Evolutionary conservation across 2,329 filamentous ascomycete species (phyloP).

Genomic region (Calycina herbarum): DNA sequence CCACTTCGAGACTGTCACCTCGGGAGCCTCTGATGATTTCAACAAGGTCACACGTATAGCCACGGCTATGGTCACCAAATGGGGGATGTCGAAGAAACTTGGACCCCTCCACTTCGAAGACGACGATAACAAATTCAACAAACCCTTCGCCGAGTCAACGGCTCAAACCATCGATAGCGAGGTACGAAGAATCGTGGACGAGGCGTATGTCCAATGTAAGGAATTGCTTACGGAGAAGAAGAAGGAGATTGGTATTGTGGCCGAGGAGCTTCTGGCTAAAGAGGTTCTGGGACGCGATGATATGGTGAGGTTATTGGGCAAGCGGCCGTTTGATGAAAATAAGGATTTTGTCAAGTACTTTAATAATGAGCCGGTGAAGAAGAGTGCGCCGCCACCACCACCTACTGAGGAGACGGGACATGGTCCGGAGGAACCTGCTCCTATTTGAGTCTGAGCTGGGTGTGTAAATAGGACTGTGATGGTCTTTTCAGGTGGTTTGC

Average conservation of each 20-base stretch:
- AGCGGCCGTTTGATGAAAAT: conserved; percentile 75
- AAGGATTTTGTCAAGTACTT: conserved; percentile 97
- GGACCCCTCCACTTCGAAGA: conserved; percentile 91
- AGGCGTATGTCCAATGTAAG: conserved; percentile 89
- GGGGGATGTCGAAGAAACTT: conserved; percentile 95
- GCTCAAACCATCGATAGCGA: conserved; percentile 90
- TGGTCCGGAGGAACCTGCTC: not conserved
- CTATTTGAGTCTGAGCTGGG: not conserved
- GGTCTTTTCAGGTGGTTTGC: too few relatives aligned
- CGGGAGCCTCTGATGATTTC: conserved; percentile 94
- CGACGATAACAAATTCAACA: conserved; percentile 78
- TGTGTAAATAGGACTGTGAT: not conserved
- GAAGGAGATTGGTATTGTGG: conserved; percentile 81
- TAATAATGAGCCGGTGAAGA: conserved; percentile 52
- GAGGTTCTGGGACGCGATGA: conserved; percentile 91
- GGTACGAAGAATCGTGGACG: conserved; percentile 86
- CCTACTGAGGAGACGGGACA: conserved; percentile 40
- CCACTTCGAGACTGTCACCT: conserved; percentile 95
- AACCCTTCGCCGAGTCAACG: conserved; percentile 94
- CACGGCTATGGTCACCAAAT: conserved; percentile 98
- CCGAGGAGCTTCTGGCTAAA: conserved; percentile 89
- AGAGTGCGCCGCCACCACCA: conserved; percentile 59
- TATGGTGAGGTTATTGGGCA: conserved; percentile 83
- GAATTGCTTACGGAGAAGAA: conserved; percentile 83
- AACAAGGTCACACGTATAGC: conserved; percentile 97